A percentile compares a stretch with the other conserved stretches of the same genome.
Conservation (phyloP, 148 eudicot genomes). For the Vaccinium darrowii region DNA sequence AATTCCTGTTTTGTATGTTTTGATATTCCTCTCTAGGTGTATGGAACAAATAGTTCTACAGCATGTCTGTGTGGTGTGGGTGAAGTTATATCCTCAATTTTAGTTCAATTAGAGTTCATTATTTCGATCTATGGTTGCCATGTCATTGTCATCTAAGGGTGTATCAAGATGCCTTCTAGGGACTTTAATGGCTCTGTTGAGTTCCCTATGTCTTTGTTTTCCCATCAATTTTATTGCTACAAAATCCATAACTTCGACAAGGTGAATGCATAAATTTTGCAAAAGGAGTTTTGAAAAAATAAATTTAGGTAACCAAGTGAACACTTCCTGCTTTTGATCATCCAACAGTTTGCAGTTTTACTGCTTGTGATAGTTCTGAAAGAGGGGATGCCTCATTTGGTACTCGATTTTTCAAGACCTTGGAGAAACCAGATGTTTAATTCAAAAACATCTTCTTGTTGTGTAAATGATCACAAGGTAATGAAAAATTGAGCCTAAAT, state of each 20-base stretch:
- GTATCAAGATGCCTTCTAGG: not conserved
- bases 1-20: not conserved
- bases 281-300: not conserved
- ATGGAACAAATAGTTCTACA: not conserved
- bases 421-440: not conserved
- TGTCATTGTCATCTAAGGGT: not conserved
- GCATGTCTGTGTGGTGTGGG: not conserved
- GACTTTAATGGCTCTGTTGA: not conserved
- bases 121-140: not conserved
- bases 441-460: not conserved
- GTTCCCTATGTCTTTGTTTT: not conserved
- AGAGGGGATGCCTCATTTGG: not conserved
- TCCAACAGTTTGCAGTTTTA: not conserved
- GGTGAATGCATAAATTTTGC: not conserved
- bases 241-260: not conserved
- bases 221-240: not conserved
- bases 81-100: not conserved
- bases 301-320: not conserved
- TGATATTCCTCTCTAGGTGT: not conserved
- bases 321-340: not conserved
- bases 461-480: not conserved
- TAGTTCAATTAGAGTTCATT: not conserved
- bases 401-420: not conserved
- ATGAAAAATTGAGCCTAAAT: constrained; percentile 9
- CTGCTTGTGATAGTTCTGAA: not conserved